These are phyloP conservation scores for Microcera coccophila DNA, from an alignment of 2,329 filamentous ascomycete species.

Conservation along the genomic window DNA sequence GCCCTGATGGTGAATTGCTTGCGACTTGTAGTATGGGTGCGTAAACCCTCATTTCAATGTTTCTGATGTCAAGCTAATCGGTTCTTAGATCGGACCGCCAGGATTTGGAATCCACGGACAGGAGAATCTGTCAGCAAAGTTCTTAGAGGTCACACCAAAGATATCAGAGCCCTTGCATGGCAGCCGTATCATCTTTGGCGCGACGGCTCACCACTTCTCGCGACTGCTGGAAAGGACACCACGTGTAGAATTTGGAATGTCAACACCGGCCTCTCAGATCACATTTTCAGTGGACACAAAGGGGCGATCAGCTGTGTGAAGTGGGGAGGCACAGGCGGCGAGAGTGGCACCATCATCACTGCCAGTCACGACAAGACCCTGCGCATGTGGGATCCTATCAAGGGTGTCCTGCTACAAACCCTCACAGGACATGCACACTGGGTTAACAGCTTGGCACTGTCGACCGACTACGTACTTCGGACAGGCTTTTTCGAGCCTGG, in stretches of 20 bases:
- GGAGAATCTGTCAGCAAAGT: constrained; percentile 66
- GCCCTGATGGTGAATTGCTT: constrained; percentile 74
- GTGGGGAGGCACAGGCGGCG: constrained; percentile 85
- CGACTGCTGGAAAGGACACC: constrained; percentile 83
- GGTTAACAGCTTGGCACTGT: constrained; percentile 92
- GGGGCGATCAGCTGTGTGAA: constrained; percentile 83
- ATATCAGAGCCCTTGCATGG: constrained; percentile 85
- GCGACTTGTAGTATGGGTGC: constrained; percentile 91
- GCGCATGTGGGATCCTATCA: constrained; percentile 79
- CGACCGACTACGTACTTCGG: constrained; percentile 83
- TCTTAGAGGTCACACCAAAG: constrained; percentile 83
- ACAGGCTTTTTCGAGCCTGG: constrained; percentile 87
- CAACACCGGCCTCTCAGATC: constrained; percentile 72
- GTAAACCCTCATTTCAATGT: too few species aligned
- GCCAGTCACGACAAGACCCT: constrained; percentile 88
- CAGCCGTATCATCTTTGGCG: constrained; percentile 85
- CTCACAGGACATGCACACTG: constrained; percentile 83
- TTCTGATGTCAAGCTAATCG: too few species aligned
- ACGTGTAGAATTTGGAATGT: constrained; percentile 86
- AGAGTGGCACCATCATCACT: too few species aligned
- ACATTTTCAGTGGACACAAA: constrained; percentile 84
- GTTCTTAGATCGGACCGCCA: too few species aligned
- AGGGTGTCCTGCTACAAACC: constrained; percentile 76
- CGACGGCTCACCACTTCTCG: constrained; percentile 69
- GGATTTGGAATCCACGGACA: constrained; percentile 81